Conservation (phyloP, 108 stramenopile genomes). For the Epithemia pelagica region DNA sequence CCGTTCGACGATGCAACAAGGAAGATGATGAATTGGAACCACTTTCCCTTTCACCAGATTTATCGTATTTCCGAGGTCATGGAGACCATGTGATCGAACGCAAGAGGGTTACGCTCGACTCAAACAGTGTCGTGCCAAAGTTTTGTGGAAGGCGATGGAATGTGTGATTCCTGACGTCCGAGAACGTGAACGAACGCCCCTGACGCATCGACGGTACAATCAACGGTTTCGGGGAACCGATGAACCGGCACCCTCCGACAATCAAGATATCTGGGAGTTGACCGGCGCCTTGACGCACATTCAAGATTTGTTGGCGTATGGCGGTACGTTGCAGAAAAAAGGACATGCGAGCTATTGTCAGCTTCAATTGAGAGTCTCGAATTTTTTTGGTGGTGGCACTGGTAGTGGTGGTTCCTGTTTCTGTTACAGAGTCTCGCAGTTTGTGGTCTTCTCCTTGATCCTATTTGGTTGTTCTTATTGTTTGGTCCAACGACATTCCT, state of each 20-base stretch:
- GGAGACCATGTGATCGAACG: no score
- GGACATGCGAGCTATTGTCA: background rate
- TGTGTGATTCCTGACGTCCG: slow-evolving; percentile 82
- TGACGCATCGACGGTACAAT: slow-evolving; percentile 81
- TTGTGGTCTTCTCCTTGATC: no score
- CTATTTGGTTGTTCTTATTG: no score
- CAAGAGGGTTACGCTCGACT: slow-evolving; percentile 45
- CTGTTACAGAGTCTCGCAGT: background rate
- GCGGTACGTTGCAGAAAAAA: no score
- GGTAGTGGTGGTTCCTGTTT: no score
- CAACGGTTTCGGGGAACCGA: slow-evolving; percentile 72
- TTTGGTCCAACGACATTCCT: no score
- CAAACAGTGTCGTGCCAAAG: slow-evolving; percentile 71
- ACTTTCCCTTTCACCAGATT: no score
- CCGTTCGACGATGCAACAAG: no score
- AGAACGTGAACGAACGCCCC: slow-evolving; percentile 48
- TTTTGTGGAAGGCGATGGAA: slow-evolving; percentile 83
- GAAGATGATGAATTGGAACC: no score
- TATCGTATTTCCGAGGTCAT: no score
- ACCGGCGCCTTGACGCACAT: slow-evolving; percentile 52
- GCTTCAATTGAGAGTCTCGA: no score
- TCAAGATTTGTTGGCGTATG: slow-evolving; percentile 49
- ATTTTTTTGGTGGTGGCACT: no score
- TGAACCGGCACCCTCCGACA: slow-evolving; percentile 59
- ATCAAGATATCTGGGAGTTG: slow-evolving; percentile 48